These are phyloP conservation scores for Nephelium lappaceum DNA, from an alignment of 345 rosid species.

Conservation along the genomic window DNA sequence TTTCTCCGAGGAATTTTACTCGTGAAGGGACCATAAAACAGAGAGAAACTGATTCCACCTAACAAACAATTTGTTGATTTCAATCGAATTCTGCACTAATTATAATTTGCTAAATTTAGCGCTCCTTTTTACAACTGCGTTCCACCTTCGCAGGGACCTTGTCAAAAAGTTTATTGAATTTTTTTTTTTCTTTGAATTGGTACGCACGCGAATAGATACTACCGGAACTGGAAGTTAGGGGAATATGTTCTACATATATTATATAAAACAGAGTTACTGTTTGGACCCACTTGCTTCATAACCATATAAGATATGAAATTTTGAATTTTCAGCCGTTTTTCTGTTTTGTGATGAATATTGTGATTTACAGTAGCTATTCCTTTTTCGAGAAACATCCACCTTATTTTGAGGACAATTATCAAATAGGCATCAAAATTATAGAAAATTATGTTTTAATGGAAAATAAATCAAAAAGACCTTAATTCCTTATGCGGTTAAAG, in stretches of 20 bases:
- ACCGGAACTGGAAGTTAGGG: background rate
- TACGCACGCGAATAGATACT: background rate
- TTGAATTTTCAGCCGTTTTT: background rate
- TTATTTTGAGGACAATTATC: no score
- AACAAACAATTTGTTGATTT: background rate
- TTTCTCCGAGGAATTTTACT: background rate
- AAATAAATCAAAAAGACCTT: no score
- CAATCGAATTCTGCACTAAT: background rate
- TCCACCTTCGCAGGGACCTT: background rate
- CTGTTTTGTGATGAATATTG: background rate
- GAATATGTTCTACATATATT: background rate
- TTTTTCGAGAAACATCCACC: no score
- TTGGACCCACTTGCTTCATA: background rate
- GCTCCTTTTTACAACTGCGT: background rate
- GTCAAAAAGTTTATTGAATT: background rate
- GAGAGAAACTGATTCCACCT: background rate
- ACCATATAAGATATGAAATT: background rate
- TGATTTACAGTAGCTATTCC: no score
- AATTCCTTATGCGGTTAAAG: no score
- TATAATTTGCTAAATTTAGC: slow-evolving; percentile 12
- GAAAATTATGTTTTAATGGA: no score
- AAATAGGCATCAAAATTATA: no score
- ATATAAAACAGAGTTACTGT: background rate
- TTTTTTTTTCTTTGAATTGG: background rate
- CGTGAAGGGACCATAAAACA: background rate